phyloP scores from a whole-genome alignment of 2,329 filamentous ascomycete species.

The Sarocladiaceae sp. region DNA sequence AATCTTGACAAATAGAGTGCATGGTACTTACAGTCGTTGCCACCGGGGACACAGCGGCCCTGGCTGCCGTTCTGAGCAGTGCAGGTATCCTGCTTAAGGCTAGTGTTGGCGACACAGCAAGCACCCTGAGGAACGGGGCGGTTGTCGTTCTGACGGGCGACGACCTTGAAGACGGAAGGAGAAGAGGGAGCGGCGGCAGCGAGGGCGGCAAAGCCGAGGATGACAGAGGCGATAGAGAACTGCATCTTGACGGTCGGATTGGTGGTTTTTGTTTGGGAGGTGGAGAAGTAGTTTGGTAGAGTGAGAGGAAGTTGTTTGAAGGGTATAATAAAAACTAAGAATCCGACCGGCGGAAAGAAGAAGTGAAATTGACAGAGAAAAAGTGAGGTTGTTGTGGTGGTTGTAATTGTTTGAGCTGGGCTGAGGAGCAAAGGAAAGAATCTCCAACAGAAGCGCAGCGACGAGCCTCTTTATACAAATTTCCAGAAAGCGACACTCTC shows the following conservation, averaged over 20 bases:
- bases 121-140: conserved; percentile 28
- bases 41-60: conserved; percentile 29
- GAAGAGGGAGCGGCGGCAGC: conserved; percentile 5
- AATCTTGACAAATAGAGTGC: background rate
- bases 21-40: conserved; percentile 27
- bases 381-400: background rate
- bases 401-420: conserved; percentile 5
- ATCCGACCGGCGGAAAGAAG: conserved; percentile 10
- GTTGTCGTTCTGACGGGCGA: conserved; percentile 27
- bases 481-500: background rate
- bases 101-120: conserved; percentile 30
- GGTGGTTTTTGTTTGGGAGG: background rate
- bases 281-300: too few relatives aligned
- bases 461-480: background rate
- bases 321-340: background rate
- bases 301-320: too few relatives aligned
- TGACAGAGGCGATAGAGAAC: conserved; percentile 8
- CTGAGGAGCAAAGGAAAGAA: conserved; percentile 2
- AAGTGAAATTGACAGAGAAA: conserved; percentile 6
- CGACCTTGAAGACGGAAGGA: conserved; percentile 6
- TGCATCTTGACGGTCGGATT: conserved; percentile 7
- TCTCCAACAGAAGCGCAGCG: background rate
- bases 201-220: conserved; percentile 9
- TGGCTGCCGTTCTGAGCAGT: conserved; percentile 23
- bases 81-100: conserved; percentile 33